Conservation (phyloP, 2,329 filamentous ascomycete genomes). For the Calonectria leucothoes region DNA sequence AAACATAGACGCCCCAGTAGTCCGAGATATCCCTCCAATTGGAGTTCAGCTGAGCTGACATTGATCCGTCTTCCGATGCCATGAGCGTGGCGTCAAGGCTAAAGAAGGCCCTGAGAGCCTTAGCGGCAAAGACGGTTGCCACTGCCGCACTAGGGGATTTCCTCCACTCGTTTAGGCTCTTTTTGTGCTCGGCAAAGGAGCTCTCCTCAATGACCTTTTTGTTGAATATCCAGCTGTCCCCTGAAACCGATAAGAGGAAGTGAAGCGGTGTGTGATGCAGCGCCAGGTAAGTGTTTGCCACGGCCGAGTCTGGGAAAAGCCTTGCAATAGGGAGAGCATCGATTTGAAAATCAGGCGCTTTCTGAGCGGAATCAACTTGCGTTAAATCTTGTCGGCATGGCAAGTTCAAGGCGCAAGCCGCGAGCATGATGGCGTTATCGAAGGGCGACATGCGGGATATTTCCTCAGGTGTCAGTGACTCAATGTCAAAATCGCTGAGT, state of each 20-base stretch:
- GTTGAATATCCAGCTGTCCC: slow-evolving; percentile 69
- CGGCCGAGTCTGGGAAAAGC: slow-evolving; percentile 58
- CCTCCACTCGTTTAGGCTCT: slow-evolving; percentile 59
- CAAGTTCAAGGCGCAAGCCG: slow-evolving; percentile 51
- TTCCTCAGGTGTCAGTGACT: slow-evolving; percentile 49
- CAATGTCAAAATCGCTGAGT: slow-evolving; percentile 45
- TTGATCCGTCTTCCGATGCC: slow-evolving; percentile 6
- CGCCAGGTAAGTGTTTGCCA: slow-evolving; percentile 66
- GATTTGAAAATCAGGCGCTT: slow-evolving; percentile 37
- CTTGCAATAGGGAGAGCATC: slow-evolving; percentile 45
- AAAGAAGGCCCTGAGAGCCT: slow-evolving; percentile 61
- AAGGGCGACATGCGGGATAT: slow-evolving; percentile 50
- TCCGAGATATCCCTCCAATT: slow-evolving; percentile 56
- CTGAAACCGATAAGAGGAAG: slow-evolving; percentile 67
- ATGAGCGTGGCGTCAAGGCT: slow-evolving; percentile 31
- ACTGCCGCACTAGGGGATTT: slow-evolving; percentile 57
- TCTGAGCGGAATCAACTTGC: slow-evolving; percentile 40
- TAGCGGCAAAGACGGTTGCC: slow-evolving; percentile 63
- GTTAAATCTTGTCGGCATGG: slow-evolving; percentile 46
- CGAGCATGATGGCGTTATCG: slow-evolving; percentile 55
- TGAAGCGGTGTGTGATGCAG: slow-evolving; percentile 69
- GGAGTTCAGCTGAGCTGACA: slow-evolving; percentile 18
- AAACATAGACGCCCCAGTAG: slow-evolving; percentile 68
- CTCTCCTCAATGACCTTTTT: slow-evolving; percentile 60
- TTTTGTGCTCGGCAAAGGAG: slow-evolving; percentile 60